A percentile compares a stretch with the other conserved stretches of the same genome.
These are phyloP conservation scores for Gorgonomyces haynaldii DNA, from an alignment of 192 early-diverging fungal species.

Conservation along the genomic window DNA sequence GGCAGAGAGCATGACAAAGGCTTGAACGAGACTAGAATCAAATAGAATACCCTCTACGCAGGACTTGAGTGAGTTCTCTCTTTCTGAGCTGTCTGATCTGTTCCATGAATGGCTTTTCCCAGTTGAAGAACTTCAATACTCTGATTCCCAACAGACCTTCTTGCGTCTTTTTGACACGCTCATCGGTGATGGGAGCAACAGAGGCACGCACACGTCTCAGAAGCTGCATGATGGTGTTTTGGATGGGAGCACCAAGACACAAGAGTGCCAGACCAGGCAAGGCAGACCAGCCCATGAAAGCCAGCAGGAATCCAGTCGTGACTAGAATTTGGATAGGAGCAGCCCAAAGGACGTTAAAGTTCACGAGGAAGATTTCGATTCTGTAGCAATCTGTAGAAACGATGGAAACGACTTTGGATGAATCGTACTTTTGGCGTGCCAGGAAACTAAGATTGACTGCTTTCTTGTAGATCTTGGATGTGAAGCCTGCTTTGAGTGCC, in stretches of 20 bases:
- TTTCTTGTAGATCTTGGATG: neutral
- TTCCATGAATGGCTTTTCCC: constrained; percentile 5
- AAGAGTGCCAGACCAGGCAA: neutral
- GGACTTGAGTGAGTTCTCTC: constrained; percentile 25
- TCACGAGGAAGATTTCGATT: neutral
- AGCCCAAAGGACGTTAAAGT: neutral
- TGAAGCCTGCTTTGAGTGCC: neutral
- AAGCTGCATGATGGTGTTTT: neutral
- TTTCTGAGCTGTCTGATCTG: constrained; percentile 1
- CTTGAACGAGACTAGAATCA: no score
- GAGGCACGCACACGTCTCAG: neutral
- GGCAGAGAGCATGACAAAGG: neutral
- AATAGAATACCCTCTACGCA: constrained; percentile 18
- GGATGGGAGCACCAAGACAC: neutral
- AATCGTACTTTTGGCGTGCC: neutral
- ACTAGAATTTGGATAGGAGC: neutral
- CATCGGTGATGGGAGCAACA: constrained; percentile 3
- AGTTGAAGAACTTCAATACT: constrained; percentile 42
- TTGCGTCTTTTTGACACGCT: neutral
- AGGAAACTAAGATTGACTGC: neutral
- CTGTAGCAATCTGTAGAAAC: neutral
- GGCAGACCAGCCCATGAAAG: neutral
- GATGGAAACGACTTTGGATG: neutral
- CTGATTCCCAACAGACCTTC: constrained; percentile 21
- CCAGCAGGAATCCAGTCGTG: neutral